Percentiles rank a stretch among this genome's conserved stretches.
Evolutionary conservation across 176 grass and related monocot genomes (phyloP).

Genomic region (Alloteropsis semialata): DNA sequence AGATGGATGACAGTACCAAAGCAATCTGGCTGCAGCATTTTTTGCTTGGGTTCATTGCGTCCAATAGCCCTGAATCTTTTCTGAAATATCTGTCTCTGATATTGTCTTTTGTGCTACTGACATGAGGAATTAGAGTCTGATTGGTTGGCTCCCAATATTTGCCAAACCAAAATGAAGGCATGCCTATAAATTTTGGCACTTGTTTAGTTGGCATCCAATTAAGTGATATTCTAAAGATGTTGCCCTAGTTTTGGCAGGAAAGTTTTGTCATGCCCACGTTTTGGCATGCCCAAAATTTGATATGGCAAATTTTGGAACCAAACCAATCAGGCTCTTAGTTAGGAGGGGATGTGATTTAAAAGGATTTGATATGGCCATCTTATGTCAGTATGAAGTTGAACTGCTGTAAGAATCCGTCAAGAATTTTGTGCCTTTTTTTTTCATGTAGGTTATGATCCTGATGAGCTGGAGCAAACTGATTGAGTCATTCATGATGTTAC

Average conservation of each 20-base stretch:
- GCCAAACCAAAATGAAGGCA: too few relatives aligned
- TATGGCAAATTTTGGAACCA: too few relatives aligned
- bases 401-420: neutral
- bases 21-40: neutral
- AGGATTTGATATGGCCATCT: neutral
- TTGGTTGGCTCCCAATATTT: too few relatives aligned
- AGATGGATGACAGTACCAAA: too few relatives aligned
- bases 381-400: neutral
- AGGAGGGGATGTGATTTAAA: neutral
- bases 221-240: too few relatives aligned
- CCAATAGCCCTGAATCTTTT: neutral
- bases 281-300: too few relatives aligned
- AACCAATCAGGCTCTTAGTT: too few relatives aligned
- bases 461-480: neutral
- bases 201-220: too few relatives aligned
- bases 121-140: neutral
- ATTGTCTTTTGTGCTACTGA: too few relatives aligned
- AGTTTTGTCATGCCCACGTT: too few relatives aligned
- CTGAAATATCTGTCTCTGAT: neutral
- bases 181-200: too few relatives aligned
- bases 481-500: neutral
- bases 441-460: neutral
- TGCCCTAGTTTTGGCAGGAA: too few relatives aligned
- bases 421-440: neutral
- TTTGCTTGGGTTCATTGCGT: neutral